Base-by-base conservation (phyloP, 2,329 filamentous ascomycete species). In the Endocalyx cinctus region DNA sequence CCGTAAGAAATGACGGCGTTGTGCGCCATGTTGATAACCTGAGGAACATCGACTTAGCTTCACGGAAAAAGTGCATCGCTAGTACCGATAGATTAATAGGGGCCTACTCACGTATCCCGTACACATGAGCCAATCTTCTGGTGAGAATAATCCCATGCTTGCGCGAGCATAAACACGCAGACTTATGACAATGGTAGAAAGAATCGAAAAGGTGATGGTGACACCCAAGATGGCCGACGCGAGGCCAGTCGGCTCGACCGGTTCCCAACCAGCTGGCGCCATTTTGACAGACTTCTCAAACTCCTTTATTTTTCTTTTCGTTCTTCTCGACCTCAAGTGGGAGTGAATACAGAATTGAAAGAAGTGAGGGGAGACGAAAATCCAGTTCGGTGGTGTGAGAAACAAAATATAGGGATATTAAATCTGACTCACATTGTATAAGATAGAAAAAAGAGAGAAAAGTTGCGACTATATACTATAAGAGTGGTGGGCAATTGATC, bases 1-100 rank as follows among this genome's bases (percentile, higher is more conserved):
- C 50, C 47, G 29, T 51, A 54, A 10, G 29, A 27, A 6, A 42
- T 28, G 10, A 42, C 28, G 4, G 37, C 12, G 25, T 42, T 42
- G 22, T 42, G 40, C 14, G 33, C 40, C 37, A 42, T 40, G 14
- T 43, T 43, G 27, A 43, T 37, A 13, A 41, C 13, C 37, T 42
- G 26, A 26, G n/a, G 5, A 6, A 22, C n/a, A n/a, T n/a, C n/a
- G n/a, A n/a, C n/a, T n/a, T n/a, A n/a, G n/a, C n/a, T n/a, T n/a
- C n/a, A n/a, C n/a, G n/a, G n/a, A n/a, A 18, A 11, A n/a, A 4
- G 5, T 25, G 12, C 13, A 7, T 16, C 14, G 13, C 31, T 16
- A 31, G n/a, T n/a, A 28, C 17, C 13, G 15, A 17, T n/a, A 31
- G n/a, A 6, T 5, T 13, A 12, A 12, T 22, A 12, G 10, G 14